These are phyloP conservation scores for Triticum dicoccoides DNA, from an alignment of 176 grass and related monocot genomes.

Conservation along the genomic window DNA sequence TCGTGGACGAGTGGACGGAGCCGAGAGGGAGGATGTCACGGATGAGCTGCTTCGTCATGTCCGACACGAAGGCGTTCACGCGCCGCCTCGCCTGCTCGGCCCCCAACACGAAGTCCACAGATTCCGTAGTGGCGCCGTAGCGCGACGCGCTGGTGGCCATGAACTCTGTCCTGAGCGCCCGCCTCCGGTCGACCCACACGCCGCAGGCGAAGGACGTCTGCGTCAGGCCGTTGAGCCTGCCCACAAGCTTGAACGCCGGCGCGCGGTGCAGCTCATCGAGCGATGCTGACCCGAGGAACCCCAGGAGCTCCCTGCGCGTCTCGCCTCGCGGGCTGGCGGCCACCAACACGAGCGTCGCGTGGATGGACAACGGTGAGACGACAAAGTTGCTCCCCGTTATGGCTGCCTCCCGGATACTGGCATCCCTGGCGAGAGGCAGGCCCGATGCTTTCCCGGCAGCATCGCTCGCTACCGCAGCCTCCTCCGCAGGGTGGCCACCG, in stretches of 20 bases:
- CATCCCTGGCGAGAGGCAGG: background rate
- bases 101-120: background rate
- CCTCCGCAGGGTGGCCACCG: background rate
- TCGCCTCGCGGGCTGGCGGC: background rate
- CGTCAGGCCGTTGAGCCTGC: background rate
- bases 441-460: background rate
- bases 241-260: background rate
- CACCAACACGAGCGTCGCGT: conserved; percentile 26
- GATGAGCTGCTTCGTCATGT: background rate
- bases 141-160: background rate
- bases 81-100: background rate
- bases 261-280: background rate
- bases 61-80: background rate
- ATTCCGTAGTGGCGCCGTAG: background rate
- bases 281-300: background rate
- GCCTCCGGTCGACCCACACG: conserved; percentile 3
- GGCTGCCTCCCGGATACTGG: background rate
- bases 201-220: conserved; percentile 34
- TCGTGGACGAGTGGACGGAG: background rate
- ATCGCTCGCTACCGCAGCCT: background rate
- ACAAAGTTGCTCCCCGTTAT: background rate
- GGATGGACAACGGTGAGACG: conserved; percentile 14
- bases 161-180: background rate
- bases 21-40: background rate
- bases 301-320: conserved; percentile 13